Evolutionary conservation across 768 basidiomycete species (phyloP).

Genomic region (Artomyces pyxidatus): DNA sequence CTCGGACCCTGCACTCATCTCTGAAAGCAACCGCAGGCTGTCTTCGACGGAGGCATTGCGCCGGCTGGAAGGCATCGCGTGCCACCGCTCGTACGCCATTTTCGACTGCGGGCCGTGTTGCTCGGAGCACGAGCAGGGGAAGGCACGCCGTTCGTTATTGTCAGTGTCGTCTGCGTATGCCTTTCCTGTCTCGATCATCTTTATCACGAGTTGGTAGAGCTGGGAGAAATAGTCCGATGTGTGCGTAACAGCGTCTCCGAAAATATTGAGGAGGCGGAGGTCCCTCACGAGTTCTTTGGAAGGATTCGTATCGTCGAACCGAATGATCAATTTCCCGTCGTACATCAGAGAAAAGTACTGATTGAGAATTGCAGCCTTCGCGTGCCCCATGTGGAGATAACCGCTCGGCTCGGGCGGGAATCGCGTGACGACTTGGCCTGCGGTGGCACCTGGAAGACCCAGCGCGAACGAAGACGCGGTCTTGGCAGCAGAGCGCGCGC

Average conservation of each 20-base stretch:
- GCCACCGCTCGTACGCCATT: constrained; percentile 92
- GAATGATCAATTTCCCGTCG: constrained; percentile 87
- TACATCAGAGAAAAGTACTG: constrained; percentile 98
- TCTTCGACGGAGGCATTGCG: constrained; percentile 77
- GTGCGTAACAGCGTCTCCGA: constrained; percentile 78
- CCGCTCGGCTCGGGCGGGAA: constrained; percentile 98
- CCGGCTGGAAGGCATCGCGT: constrained; percentile 83
- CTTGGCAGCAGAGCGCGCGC: constrained; percentile 64
- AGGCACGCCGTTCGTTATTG: constrained; percentile 78
- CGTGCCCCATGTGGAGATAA: constrained; percentile 92
- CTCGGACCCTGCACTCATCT: constrained; percentile 75
- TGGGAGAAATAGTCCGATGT: constrained; percentile 95
- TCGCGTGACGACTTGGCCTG: constrained; percentile 90
- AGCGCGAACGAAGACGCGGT: constrained; percentile 86
- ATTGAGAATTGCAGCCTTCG: constrained; percentile 91
- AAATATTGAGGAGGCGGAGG: constrained; percentile 73
- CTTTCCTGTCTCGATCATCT: constrained; percentile 79
- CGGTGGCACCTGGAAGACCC: constrained; percentile 76
- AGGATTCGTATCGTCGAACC: constrained; percentile 99
- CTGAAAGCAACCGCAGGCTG: constrained; percentile 75
- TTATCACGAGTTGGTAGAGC: constrained; percentile 71
- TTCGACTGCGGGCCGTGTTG: constrained; percentile 5
- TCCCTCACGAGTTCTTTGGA: constrained; percentile 96
- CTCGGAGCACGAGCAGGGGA: no score
- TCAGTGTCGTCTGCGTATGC: constrained; percentile 95